A percentile compares a stretch with the other conserved stretches of the same genome.
These are phyloP conservation scores for Neobulgaria alba DNA, from an alignment of 2,329 filamentous ascomycete species.

Conservation along the genomic window DNA sequence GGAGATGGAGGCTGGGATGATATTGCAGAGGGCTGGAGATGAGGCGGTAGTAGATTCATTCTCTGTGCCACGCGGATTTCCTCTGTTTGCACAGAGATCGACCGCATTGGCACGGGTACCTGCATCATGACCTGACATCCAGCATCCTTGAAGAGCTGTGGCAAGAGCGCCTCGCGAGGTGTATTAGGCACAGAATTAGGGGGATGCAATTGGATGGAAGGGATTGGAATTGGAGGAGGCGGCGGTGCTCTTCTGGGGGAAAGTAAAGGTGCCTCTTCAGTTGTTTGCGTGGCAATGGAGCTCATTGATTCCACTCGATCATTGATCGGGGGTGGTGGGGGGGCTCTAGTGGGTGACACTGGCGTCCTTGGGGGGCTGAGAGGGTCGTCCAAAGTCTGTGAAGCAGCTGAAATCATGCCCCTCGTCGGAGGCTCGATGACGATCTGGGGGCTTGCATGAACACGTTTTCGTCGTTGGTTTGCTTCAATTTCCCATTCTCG, in stretches of 20 bases:
- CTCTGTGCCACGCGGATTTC: conserved; percentile 79
- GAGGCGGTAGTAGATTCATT: conserved; percentile 62
- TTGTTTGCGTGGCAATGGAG: conserved; percentile 55
- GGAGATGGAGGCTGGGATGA: conserved; percentile 52
- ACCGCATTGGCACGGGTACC: conserved; percentile 31
- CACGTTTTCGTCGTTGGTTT: conserved; percentile 65
- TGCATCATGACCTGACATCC: conserved; percentile 67
- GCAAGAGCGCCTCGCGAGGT: conserved; percentile 62
- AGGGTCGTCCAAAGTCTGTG: conserved; percentile 54
- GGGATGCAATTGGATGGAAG: conserved; percentile 81
- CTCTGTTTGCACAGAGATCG: conserved; percentile 69
- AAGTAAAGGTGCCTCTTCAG: conserved; percentile 24
- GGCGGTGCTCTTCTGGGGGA: conserved; percentile 20
- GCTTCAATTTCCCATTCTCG: conserved; percentile 56
- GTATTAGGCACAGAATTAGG: conserved; percentile 77
- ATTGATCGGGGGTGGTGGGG: conserved; percentile 32
- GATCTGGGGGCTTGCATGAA: conserved; percentile 44
- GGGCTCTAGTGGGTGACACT: conserved; percentile 39
- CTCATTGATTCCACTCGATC: conserved; percentile 35
- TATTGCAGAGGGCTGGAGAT: conserved; percentile 73
- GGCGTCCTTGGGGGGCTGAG: conserved; percentile 59
- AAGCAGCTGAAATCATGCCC: conserved; percentile 56
- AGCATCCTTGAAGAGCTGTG: conserved; percentile 75
- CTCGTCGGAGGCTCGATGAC: conserved; percentile 38
- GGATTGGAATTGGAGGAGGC: conserved; percentile 51